phyloP scores from a whole-genome alignment of 2,329 filamentous ascomycete species.

The Calonectria pseudoturangicola region DNA sequence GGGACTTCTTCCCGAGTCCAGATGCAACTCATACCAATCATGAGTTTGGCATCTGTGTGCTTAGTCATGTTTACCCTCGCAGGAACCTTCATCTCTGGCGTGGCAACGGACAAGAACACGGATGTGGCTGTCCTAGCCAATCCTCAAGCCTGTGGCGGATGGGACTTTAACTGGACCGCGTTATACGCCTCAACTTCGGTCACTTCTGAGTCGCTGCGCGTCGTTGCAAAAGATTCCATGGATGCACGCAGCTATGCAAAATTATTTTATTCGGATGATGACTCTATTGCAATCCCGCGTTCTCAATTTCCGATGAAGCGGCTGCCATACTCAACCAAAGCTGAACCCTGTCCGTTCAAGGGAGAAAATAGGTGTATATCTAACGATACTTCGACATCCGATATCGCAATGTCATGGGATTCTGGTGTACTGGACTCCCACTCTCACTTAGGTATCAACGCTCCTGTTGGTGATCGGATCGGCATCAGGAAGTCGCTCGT shows the following conservation, averaged over 20 bases:
- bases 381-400: neutral
- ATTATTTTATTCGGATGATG: neutral
- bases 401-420: conserved; percentile 6
- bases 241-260: conserved; percentile 1
- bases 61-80: neutral
- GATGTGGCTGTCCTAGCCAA: neutral
- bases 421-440: neutral
- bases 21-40: neutral
- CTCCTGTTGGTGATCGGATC: neutral
- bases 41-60: neutral
- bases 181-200: neutral
- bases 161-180: conserved; percentile 8
- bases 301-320: conserved; percentile 3
- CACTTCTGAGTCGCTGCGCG: neutral
- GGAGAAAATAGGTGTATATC: neutral
- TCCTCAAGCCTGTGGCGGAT: neutral
- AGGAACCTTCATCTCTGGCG: conserved; percentile 10
- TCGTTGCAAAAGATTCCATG: neutral
- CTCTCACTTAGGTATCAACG: neutral
- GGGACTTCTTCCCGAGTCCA: neutral
- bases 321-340: neutral
- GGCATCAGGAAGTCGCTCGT: neutral
- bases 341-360: neutral
- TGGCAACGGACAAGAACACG: neutral
- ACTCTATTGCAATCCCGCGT: neutral